Evolutionary conservation across 2,329 filamentous ascomycete genomes (phyloP).

Genomic region (Allantophomopsis lycopodina): DNA sequence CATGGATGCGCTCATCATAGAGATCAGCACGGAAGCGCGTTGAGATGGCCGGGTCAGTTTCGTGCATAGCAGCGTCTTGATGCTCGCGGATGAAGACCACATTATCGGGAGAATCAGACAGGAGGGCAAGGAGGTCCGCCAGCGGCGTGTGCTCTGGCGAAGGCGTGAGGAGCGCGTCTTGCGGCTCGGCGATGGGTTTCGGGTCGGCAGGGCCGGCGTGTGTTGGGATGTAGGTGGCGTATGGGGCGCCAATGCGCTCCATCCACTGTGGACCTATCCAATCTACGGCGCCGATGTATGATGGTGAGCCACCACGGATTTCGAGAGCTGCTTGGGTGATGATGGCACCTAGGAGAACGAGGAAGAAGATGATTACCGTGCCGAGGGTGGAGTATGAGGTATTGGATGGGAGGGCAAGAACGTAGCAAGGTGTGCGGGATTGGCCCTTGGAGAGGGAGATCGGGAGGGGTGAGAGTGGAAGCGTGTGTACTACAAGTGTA

Average conservation of each 20-base stretch:
- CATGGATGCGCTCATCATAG: slow-evolving; percentile 11
- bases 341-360: slow-evolving; percentile 10
- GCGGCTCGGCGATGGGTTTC: background rate
- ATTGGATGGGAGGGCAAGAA: slow-evolving; percentile 14
- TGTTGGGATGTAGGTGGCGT: background rate
- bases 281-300: slow-evolving; percentile 10
- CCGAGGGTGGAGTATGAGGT: slow-evolving; percentile 10
- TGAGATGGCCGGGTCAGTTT: slow-evolving; percentile 2
- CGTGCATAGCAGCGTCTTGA: slow-evolving; percentile 3
- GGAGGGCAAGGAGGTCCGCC: no score
- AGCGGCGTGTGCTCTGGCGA: no score
- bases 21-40: slow-evolving; percentile 8
- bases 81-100: background rate
- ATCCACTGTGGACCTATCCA: slow-evolving; percentile 12
- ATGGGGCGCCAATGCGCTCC: slow-evolving; percentile 13
- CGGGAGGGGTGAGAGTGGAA: slow-evolving; percentile 18
- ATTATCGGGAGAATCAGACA: background rate
- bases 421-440: slow-evolving; percentile 16
- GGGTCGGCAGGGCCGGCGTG: no score
- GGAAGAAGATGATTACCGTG: slow-evolving; percentile 9
- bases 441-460: slow-evolving; percentile 14
- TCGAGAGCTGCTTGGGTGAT: slow-evolving; percentile 16
- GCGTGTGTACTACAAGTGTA: slow-evolving; percentile 19
- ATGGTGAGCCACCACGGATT: slow-evolving; percentile 11
- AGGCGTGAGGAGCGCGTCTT: slow-evolving; percentile 1